Evolutionary conservation across 805 yeast species (phyloP).

Genomic region (Teunomyces cretensis): DNA sequence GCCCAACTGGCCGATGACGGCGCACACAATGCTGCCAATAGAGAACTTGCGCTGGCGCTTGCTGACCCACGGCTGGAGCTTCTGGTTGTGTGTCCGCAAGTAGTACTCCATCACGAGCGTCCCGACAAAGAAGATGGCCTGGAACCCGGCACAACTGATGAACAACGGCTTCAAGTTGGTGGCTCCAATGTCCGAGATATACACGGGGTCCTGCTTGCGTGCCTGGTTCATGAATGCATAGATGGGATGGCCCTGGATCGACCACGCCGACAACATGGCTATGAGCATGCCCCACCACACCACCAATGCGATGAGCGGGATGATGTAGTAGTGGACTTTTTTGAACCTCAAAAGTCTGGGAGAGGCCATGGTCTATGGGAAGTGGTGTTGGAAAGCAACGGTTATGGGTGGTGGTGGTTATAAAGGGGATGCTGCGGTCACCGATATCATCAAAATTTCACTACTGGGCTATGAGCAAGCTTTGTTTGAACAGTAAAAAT

Average conservation of each 20-base stretch:
- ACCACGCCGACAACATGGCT: slow-evolving; percentile 77
- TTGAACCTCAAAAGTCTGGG: slow-evolving; percentile 27
- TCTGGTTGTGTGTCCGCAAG: slow-evolving; percentile 48
- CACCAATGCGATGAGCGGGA: slow-evolving; percentile 65
- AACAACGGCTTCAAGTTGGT: slow-evolving; percentile 82
- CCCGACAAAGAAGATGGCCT: slow-evolving; percentile 70
- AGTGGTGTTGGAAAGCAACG: no score
- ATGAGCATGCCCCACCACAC: slow-evolving; percentile 93
- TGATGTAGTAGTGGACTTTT: slow-evolving; percentile 48
- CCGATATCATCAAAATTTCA: background rate
- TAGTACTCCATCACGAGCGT: slow-evolving; percentile 62
- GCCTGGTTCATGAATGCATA: slow-evolving; percentile 51
- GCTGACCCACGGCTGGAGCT: slow-evolving; percentile 54
- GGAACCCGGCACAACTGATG: slow-evolving; percentile 73
- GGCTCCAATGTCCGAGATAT: slow-evolving; percentile 86
- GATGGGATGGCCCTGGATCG: slow-evolving; percentile 73
- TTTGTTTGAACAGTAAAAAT: background rate
- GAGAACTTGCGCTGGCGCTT: slow-evolving; percentile 43
- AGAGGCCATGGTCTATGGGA: background rate
- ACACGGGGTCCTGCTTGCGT: slow-evolving; percentile 52
- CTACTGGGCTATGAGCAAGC: background rate
- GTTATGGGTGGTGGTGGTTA: background rate
- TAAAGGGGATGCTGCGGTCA: background rate
- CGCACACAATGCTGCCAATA: slow-evolving; percentile 43
- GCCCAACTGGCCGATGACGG: slow-evolving; percentile 65